Conservation (phyloP, 345 rosid species). For the Citrus cavaleriei region DNA sequence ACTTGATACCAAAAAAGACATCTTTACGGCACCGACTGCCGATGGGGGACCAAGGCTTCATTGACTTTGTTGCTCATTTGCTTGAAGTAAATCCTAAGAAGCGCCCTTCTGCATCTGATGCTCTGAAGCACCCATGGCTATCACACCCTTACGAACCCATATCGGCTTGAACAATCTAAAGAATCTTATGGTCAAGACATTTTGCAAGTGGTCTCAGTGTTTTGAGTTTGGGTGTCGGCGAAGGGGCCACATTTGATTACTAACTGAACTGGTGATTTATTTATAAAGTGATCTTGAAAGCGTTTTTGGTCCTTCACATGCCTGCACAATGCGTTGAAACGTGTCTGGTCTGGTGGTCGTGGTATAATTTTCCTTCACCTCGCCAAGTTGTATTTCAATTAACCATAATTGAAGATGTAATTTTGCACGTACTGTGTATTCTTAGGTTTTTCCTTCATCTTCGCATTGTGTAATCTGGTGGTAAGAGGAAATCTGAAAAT, state of each 20-base stretch:
- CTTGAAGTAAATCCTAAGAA: conserved; percentile 88
- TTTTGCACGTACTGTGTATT: conserved; percentile 25
- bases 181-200: conserved; percentile 9
- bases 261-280: conserved; percentile 9
- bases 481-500: conserved; percentile 34
- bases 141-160: conserved; percentile 88
- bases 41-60: conserved; percentile 98
- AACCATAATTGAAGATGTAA: conserved; percentile 32
- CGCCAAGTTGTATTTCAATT: conserved; percentile 30
- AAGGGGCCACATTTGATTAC: conserved; percentile 21
- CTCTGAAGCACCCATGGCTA: conserved; percentile 94
- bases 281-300: conserved; percentile 13
- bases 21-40: conserved; percentile 85
- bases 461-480: conserved; percentile 21
- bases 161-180: conserved; percentile 51
- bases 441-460: conserved; percentile 21
- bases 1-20: conserved; percentile 85
- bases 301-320: conserved; percentile 9
- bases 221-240: conserved; percentile 3
- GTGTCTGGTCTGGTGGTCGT: conserved; percentile 25
- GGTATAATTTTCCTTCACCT: conserved; percentile 18
- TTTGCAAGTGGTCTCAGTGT: not conserved
- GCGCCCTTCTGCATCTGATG: conserved; percentile 87
- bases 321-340: conserved; percentile 24
- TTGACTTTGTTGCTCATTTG: conserved; percentile 79